Evolutionary conservation across 1,284 basidiomycete genomes (phyloP), one percentile per base, ranked within the genome.

Genomic region (Marasmius oreades): DNA sequence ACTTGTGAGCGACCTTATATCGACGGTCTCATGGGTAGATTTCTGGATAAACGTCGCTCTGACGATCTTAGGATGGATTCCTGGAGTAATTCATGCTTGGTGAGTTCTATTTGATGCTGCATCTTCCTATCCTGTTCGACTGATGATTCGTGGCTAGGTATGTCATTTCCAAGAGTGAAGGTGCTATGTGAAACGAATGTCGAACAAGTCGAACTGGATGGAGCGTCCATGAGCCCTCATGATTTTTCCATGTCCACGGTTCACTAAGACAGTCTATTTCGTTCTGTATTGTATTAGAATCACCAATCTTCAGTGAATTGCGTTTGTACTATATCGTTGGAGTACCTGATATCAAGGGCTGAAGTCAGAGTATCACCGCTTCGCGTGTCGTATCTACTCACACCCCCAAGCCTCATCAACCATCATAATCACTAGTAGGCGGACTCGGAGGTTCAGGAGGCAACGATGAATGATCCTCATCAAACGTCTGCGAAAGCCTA

Each of bases 41-140:
- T 74, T 84, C 56, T 78, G 75, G 69, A 82, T 84, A 58, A 84
- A 84, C 63, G 72, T 84, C 60, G 66, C 72, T 4, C 67, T 85
- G 10, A 77, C 71, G 62, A 71, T 84, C 52, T 67, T 84, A 11
- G 82, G 77, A 22, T 84, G 80, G 80, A 78, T 84, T 48, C 82
- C 82, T 16, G 82, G 81, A 14, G 73, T 82, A 1, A 63, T 83
- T 33, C 82, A 85, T 59, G 80, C 82, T 6, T 83, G 80, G 82
- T 82, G 57, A 37, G 71, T 51, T 22, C 26, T 46, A 18, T 20
- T 18, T 34, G 48, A 23, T n/a, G n/a, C n/a, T n/a, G n/a, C n/a
- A 7, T 6, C 4, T 43, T 42, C 2, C 14, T 3, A 14, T 46
- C 24, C 22, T 42, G 54, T 31, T 0, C 16, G 7, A 53, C 48